Conservation (phyloP, 371 early-diverging fungal species). For the Mucor circinelloides region DNA sequence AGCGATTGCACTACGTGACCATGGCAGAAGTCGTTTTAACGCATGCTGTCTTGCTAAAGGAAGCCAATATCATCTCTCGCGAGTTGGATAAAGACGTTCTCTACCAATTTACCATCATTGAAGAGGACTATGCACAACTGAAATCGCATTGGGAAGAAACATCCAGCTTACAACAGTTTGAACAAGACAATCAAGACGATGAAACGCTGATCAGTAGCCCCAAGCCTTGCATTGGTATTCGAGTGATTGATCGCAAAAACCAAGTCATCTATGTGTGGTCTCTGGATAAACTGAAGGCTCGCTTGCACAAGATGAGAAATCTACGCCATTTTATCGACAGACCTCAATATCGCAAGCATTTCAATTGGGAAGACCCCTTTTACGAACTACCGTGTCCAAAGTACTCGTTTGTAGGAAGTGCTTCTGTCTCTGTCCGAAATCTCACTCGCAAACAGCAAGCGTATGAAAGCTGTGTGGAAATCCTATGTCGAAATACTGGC, state of each 20-base stretch:
- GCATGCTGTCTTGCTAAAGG: slow-evolving; percentile 76
- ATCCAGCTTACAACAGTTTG: slow-evolving; percentile 49
- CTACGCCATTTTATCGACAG: slow-evolving; percentile 72
- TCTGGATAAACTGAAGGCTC: slow-evolving; percentile 61
- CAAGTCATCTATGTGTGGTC: slow-evolving; percentile 79
- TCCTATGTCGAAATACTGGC: slow-evolving; percentile 65
- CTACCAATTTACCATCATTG: slow-evolving; percentile 81
- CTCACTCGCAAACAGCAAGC: slow-evolving; percentile 48
- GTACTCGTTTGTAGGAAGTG: slow-evolving; percentile 73
- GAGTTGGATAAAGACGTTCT: slow-evolving; percentile 78
- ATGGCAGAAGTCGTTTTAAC: slow-evolving; percentile 76
- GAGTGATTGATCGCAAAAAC: slow-evolving; percentile 73
- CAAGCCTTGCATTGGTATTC: slow-evolving; percentile 67
- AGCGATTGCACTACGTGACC: slow-evolving; percentile 62
- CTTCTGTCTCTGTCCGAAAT: slow-evolving; percentile 56
- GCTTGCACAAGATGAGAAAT: slow-evolving; percentile 77
- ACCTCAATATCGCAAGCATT: slow-evolving; percentile 70
- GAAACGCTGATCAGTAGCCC: slow-evolving; percentile 33
- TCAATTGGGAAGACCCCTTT: slow-evolving; percentile 77
- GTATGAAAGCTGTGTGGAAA: slow-evolving; percentile 57
- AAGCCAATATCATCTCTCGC: slow-evolving; percentile 84
- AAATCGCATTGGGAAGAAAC: slow-evolving; percentile 69
- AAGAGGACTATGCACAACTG: slow-evolving; percentile 54
- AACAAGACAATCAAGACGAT: slow-evolving; percentile 43
- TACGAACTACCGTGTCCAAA: slow-evolving; percentile 65